These are phyloP conservation scores for Lasiosphaeriaceae sp. DNA, from an alignment of 495 filamentous ascomycete genomes.

Conservation along the genomic window DNA sequence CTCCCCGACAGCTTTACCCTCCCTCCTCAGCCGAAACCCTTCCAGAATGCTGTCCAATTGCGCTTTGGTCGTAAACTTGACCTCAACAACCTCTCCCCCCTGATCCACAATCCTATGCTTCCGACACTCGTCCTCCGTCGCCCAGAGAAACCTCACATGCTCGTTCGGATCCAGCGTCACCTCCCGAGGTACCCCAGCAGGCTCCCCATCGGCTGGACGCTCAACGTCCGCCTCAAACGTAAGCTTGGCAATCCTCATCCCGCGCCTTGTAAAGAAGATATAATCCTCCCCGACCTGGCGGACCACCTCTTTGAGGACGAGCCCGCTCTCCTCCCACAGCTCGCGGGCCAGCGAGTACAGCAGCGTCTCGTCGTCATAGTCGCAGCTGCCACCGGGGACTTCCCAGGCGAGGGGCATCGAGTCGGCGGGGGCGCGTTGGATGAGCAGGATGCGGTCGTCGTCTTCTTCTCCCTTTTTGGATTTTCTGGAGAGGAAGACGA, in stretches of 20 bases:
- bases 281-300: slow-evolving; percentile 28
- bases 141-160: slow-evolving; percentile 41
- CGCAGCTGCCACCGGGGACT: slow-evolving; percentile 52
- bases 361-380: slow-evolving; percentile 45
- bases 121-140: slow-evolving; percentile 39
- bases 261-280: slow-evolving; percentile 37
- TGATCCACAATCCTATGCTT: slow-evolving; percentile 15
- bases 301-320: slow-evolving; percentile 35
- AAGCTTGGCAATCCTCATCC: slow-evolving; percentile 30
- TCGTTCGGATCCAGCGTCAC: slow-evolving; percentile 41
- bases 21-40: slow-evolving; percentile 28
- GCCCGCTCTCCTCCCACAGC: slow-evolving; percentile 53
- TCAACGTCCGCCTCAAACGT: slow-evolving; percentile 38
- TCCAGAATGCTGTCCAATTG: slow-evolving; percentile 25
- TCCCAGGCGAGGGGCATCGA: slow-evolving; percentile 50
- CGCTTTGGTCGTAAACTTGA: slow-evolving; percentile 29
- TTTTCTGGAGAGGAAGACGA: slow-evolving; percentile 37
- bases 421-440: slow-evolving; percentile 51
- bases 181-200: slow-evolving; percentile 12
- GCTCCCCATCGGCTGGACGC: not conserved
- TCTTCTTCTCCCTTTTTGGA: not conserved
- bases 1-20: not conserved
- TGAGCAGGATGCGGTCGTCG: slow-evolving; percentile 37
- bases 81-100: slow-evolving; percentile 18
- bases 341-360: slow-evolving; percentile 48